These are phyloP conservation scores for Trypanosoma mega DNA, from an alignment of 208 protist genomes.

Conservation along the genomic window DNA sequence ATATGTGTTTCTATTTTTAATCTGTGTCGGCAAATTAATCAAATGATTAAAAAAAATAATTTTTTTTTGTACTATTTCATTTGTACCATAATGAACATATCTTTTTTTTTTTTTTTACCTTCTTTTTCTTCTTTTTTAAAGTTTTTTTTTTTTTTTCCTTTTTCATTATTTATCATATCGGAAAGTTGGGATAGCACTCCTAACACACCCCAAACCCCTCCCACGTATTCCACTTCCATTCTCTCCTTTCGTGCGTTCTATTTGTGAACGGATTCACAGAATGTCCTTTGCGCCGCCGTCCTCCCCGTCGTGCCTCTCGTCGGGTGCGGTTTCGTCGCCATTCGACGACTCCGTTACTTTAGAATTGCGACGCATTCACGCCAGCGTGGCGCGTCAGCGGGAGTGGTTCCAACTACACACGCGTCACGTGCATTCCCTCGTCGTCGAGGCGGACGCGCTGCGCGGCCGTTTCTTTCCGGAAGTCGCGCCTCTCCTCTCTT, in stretches of 20 bases:
- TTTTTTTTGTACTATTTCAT: too few species aligned
- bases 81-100: too few species aligned
- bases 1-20: too few species aligned
- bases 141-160: conserved; percentile 26
- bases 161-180: conserved; percentile 15
- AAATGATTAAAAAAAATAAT: too few species aligned
- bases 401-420: conserved; percentile 25
- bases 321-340: background rate
- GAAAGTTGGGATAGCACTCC: too few species aligned
- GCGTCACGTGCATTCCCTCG: conserved; percentile 7
- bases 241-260: too few species aligned
- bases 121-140: background rate
- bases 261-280: too few species aligned
- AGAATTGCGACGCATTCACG: conserved; percentile 25
- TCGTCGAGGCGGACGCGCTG: conserved; percentile 13
- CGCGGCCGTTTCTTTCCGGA: conserved; percentile 20
- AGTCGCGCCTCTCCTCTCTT: background rate
- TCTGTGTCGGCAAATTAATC: too few species aligned
- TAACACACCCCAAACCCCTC: too few species aligned
- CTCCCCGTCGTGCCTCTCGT: background rate
- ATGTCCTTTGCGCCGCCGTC: too few species aligned
- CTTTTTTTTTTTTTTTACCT: too few species aligned
- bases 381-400: conserved; percentile 21
- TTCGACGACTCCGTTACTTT: conserved; percentile 9
- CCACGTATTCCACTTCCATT: too few species aligned